These are phyloP conservation scores for Dittrichia graveolens DNA, from an alignment of 129 eudicot species.

Conservation along the genomic window DNA sequence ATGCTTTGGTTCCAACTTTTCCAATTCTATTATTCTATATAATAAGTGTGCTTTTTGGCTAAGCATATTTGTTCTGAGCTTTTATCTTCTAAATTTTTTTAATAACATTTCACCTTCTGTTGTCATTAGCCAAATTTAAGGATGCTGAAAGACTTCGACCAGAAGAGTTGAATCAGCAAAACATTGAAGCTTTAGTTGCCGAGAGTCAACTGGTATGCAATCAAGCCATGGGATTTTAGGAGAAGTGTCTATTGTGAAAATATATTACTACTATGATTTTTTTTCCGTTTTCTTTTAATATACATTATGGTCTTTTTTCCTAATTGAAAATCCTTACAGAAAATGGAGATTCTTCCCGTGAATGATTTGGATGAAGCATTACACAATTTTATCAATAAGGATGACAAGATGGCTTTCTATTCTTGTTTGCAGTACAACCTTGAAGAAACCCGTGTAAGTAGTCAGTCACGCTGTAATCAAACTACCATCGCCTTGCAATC, in stretches of 20 bases:
- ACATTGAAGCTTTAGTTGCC: constrained; percentile 97
- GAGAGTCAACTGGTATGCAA: constrained; percentile 83
- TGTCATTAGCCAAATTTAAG: constrained; percentile 57
- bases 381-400: constrained; percentile 91
- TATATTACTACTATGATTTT: neutral
- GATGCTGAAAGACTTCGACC: constrained; percentile 86
- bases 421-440: constrained; percentile 88
- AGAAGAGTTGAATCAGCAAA: constrained; percentile 97
- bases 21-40: neutral
- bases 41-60: neutral
- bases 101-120: constrained; percentile 22
- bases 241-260: neutral
- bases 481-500: neutral
- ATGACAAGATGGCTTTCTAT: constrained; percentile 84
- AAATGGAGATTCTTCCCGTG: constrained; percentile 98
- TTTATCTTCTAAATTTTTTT: neutral
- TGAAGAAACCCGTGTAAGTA: constrained; percentile 91
- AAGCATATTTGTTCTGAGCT: constrained; percentile 4
- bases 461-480: neutral
- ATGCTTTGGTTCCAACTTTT: neutral
- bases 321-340: constrained; percentile 41
- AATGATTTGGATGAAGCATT: constrained; percentile 94
- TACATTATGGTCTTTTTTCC: neutral
- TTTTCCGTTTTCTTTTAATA: neutral
- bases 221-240: neutral